Evolutionary conservation across 495 filamentous ascomycete species (phyloP).

Genomic region (Penicillium pulvis): DNA sequence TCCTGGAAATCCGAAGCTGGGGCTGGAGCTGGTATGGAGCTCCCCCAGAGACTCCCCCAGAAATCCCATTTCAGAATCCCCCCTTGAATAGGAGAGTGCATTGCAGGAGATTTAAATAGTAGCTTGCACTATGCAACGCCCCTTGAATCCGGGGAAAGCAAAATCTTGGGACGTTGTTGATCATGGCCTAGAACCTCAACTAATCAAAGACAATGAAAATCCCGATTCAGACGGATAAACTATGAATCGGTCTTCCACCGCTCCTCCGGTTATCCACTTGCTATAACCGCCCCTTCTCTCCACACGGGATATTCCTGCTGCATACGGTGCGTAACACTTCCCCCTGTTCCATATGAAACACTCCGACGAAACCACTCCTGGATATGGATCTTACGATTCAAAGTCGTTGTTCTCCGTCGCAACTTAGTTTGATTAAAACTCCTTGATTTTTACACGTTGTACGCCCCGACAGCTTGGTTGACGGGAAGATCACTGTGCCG

Average conservation of each 20-base stretch:
- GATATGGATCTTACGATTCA: not conserved
- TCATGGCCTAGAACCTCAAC: not conserved
- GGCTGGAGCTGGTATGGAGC: not conserved
- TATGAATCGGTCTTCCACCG: constrained; percentile 11
- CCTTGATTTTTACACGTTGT: not conserved
- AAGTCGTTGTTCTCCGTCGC: not conserved
- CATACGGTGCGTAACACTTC: not conserved
- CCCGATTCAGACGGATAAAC: constrained; percentile 2
- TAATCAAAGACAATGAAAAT: not conserved
- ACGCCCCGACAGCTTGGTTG: not conserved
- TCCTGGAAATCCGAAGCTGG: constrained; percentile 7
- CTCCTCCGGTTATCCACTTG: constrained; percentile 4
- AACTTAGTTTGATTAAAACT: no score
- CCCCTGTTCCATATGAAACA: constrained; percentile 1
- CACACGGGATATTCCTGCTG: not conserved
- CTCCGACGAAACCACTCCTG: not conserved
- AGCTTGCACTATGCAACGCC: constrained; percentile 3
- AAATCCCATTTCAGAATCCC: not conserved
- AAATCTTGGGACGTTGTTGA: not conserved
- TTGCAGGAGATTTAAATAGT: constrained; percentile 8
- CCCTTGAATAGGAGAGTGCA: constrained; percentile 6
- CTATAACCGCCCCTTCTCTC: not conserved
- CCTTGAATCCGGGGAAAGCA: constrained; percentile 10
- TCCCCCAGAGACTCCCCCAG: not conserved
- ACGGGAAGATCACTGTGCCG: constrained; percentile 1